Percentiles rank a stretch among this genome's conserved stretches.
Conservation (phyloP, 495 filamentous ascomycete genomes). For the Xylaria flabelliformis region DNA sequence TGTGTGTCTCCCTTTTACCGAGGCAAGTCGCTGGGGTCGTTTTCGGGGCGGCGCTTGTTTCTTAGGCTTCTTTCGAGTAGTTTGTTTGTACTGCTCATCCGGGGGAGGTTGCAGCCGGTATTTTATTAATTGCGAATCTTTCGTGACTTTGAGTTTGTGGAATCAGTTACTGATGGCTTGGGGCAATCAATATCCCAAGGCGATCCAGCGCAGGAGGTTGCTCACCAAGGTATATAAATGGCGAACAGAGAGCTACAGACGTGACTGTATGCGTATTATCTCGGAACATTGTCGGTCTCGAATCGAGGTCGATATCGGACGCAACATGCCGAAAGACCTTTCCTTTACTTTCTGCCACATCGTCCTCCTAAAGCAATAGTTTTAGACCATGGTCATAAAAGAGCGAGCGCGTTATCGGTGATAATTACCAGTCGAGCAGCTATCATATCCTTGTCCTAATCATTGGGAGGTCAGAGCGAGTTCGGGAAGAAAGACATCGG, state of each 20-base stretch:
- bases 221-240: slow-evolving; percentile 67
- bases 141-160: slow-evolving; percentile 64
- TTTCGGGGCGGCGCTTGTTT: slow-evolving; percentile 69
- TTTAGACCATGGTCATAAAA: slow-evolving; percentile 15
- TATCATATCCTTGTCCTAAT: slow-evolving; percentile 30
- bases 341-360: slow-evolving; percentile 92
- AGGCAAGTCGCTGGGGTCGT: slow-evolving; percentile 73
- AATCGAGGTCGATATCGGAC: slow-evolving; percentile 48
- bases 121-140: slow-evolving; percentile 83
- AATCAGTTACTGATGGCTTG: background rate
- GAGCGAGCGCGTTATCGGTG: background rate
- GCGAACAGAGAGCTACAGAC: slow-evolving; percentile 75
- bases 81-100: slow-evolving; percentile 61
- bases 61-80: slow-evolving; percentile 63
- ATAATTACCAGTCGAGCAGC: slow-evolving; percentile 27
- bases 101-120: slow-evolving; percentile 76
- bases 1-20: slow-evolving; percentile 67
- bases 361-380: slow-evolving; percentile 69
- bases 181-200: background rate
- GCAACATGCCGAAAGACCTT: slow-evolving; percentile 82
- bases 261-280: slow-evolving; percentile 80
- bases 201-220: background rate
- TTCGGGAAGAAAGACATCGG: background rate
- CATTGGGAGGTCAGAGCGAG: slow-evolving; percentile 7
- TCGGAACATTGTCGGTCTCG: slow-evolving; percentile 65